Conservation (phyloP, 139 green algal species). For the Mychonastes homosphaera region DNA sequence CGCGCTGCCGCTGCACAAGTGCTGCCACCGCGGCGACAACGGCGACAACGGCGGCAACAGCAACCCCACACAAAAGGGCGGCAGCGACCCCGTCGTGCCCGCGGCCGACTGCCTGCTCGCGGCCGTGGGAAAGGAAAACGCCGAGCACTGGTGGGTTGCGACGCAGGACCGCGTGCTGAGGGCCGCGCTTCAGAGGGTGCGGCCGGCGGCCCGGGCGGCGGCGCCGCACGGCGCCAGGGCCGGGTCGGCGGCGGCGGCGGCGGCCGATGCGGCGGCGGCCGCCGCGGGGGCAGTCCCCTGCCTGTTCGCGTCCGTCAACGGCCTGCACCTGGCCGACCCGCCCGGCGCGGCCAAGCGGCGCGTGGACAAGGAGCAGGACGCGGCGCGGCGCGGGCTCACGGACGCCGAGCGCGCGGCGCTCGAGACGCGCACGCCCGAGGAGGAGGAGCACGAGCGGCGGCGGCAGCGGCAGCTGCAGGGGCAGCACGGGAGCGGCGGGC, state of each 20-base stretch:
- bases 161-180: constrained; percentile 31
- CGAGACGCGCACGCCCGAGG: no score
- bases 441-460: no score
- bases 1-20: constrained; percentile 47
- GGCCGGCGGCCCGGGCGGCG: not conserved
- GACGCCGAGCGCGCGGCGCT: constrained; percentile 5
- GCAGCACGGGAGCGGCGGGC: not conserved
- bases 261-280: not conserved
- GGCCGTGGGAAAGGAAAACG: constrained; percentile 18
- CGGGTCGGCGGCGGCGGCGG: not conserved
- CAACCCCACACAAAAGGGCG: no score
- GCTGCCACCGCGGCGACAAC: constrained; percentile 37
- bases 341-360: constrained; percentile 20
- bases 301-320: constrained; percentile 43
- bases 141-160: constrained; percentile 28
- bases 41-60: no score
- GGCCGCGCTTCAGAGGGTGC: constrained; percentile 20
- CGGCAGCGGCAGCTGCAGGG: no score
- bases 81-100: constrained; percentile 11
- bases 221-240: not conserved
- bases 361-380: constrained; percentile 15
- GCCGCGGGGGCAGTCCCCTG: constrained; percentile 14
- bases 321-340: constrained; percentile 38
- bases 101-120: constrained; percentile 43
- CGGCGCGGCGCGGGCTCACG: constrained; percentile 12